A percentile compares a stretch with the other conserved stretches of the same genome.
Conservation (phyloP, 2,329 filamentous ascomycete genomes). For the Drechslera avenae region DNA sequence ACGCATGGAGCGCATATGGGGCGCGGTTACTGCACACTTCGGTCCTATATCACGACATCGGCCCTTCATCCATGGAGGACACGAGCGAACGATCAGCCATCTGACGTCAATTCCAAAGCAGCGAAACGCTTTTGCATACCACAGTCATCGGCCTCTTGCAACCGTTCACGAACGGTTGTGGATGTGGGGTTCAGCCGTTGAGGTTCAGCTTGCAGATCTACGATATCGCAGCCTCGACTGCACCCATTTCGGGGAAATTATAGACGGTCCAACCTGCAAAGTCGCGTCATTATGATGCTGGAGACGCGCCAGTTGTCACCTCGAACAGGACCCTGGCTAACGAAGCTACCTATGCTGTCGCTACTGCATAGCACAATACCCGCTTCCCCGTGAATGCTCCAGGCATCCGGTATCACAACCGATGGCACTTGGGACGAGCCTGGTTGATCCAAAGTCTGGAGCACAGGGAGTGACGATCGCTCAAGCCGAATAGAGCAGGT, state of each 20-base stretch:
- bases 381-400: background rate
- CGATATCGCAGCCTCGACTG: background rate
- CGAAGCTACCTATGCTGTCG: no score
- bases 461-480: background rate
- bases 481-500: background rate
- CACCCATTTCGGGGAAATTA: background rate
- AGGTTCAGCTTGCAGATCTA: background rate
- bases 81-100: constrained; percentile 6
- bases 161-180: constrained; percentile 2
- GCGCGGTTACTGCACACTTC: constrained; percentile 1
- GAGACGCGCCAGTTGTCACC: background rate
- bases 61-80: constrained; percentile 13
- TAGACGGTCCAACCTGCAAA: background rate
- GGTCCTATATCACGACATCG: constrained; percentile 5
- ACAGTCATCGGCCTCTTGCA: background rate
- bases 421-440: background rate
- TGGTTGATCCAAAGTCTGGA: background rate
- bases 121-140: background rate
- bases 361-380: no score
- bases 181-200: background rate
- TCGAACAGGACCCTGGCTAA: background rate
- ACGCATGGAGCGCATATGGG: constrained; percentile 1
- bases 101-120: constrained; percentile 7
- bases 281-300: background rate
- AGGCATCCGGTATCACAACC: background rate